A percentile compares a stretch with the other conserved stretches of the same genome.
Conservation (phyloP, 306 rosid species). For the Prunus kanzakura region DNA sequence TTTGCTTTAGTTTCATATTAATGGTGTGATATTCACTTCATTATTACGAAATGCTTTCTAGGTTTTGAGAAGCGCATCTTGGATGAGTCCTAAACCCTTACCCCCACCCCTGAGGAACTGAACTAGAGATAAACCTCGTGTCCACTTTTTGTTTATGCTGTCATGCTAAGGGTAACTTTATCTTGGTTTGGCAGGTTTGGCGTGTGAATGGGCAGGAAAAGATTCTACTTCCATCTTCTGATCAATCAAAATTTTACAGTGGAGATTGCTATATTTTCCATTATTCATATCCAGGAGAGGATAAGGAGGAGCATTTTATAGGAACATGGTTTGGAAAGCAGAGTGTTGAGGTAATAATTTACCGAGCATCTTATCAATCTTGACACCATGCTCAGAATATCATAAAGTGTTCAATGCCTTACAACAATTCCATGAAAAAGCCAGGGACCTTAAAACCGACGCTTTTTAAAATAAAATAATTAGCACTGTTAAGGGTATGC, state of each 20-base stretch:
- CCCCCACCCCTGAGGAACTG: background rate
- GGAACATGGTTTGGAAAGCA: conserved; percentile 92
- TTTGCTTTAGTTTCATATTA: conserved; percentile 18
- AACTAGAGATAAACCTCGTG: conserved; percentile 10
- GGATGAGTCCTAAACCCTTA: conserved; percentile 4
- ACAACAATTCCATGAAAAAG: background rate
- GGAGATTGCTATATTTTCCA: conserved; percentile 94
- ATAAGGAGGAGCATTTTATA: conserved; percentile 76
- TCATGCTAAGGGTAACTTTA: conserved; percentile 29
- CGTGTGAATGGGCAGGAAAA: conserved; percentile 81
- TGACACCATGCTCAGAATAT: background rate
- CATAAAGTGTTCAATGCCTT: conserved; percentile 2
- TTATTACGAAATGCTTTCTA: background rate
- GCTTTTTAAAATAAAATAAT: too few relatives aligned
- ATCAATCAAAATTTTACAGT: conserved; percentile 83
- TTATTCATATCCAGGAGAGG: conserved; percentile 92
- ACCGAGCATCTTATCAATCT: conserved; percentile 4
- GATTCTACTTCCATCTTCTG: conserved; percentile 62
- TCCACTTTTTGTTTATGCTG: conserved; percentile 11
- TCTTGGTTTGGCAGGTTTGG: conserved; percentile 73
- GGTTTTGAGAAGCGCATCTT: conserved; percentile 17
- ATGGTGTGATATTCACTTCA: conserved; percentile 12
- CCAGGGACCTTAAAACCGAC: background rate
- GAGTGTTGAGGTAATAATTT: conserved; percentile 79
- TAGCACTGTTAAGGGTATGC: background rate